phyloP scores from a whole-genome alignment of 805 yeast genomes.

The Zygotorulaspora danielsina region DNA sequence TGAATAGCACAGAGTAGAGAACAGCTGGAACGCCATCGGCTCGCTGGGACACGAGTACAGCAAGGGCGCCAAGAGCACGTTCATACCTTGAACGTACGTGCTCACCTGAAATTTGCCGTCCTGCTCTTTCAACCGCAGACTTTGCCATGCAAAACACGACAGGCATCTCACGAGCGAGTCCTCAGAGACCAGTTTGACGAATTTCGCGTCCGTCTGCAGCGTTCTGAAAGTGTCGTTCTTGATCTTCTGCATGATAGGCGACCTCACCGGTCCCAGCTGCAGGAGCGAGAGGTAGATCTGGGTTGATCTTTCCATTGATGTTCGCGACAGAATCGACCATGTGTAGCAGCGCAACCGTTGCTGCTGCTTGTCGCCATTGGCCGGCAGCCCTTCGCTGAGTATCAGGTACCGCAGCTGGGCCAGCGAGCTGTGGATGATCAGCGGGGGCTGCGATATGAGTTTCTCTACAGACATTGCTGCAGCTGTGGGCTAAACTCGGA shows the following conservation, averaged over 20 bases:
- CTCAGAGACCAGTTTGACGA: slow-evolving; percentile 65
- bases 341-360: slow-evolving; percentile 51
- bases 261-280: slow-evolving; percentile 52
- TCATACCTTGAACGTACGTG: slow-evolving; percentile 87
- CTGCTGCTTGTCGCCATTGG: slow-evolving; percentile 16
- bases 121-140: slow-evolving; percentile 19
- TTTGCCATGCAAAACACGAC: slow-evolving; percentile 62
- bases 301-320: slow-evolving; percentile 51
- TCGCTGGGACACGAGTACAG: slow-evolving; percentile 72
- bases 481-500: background rate
- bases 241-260: slow-evolving; percentile 56
- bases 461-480: slow-evolving; percentile 15
- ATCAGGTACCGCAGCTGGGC: slow-evolving; percentile 19
- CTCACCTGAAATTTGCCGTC: slow-evolving; percentile 17
- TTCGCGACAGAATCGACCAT: slow-evolving; percentile 74
- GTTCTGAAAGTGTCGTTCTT: slow-evolving; percentile 85
- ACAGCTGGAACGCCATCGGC: slow-evolving; percentile 76
- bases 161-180: slow-evolving; percentile 62
- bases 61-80: slow-evolving; percentile 79
- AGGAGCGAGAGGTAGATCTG: slow-evolving; percentile 52
- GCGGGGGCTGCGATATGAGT: slow-evolving; percentile 17
- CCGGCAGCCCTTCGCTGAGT: slow-evolving; percentile 26
- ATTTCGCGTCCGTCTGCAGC: slow-evolving; percentile 64
- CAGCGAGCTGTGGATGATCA: slow-evolving; percentile 18
- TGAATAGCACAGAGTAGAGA: slow-evolving; percentile 54